Evolutionary conservation across 768 basidiomycete species (phyloP).

Genomic region (Leccinum uliginosum): DNA sequence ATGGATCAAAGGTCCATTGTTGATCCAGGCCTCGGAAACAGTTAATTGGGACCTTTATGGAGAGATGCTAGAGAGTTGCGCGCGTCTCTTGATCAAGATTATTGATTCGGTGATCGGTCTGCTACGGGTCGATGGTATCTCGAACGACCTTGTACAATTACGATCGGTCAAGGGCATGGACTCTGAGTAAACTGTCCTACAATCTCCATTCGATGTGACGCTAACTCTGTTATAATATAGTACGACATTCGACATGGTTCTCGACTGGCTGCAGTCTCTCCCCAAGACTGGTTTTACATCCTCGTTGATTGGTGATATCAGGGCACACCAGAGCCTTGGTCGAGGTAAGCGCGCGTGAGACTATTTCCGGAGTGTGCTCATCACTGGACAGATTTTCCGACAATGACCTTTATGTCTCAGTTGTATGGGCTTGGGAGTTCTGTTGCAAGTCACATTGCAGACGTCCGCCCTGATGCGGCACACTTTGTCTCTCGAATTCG

Average conservation of each 20-base stretch:
- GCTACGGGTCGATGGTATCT: conserved; percentile 21
- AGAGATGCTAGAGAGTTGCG: conserved; percentile 38
- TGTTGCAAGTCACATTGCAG: conserved; percentile 21
- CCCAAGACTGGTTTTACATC: conserved; percentile 13
- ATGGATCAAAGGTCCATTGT: not conserved
- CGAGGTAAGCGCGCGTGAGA: conserved; percentile 18
- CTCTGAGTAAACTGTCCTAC: conserved; percentile 35
- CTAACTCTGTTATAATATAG: conserved; percentile 19
- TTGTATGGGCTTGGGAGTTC: conserved; percentile 40
- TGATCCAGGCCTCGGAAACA: conserved; percentile 21
- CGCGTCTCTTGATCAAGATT: conserved; percentile 39
- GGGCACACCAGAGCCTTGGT: conserved; percentile 22
- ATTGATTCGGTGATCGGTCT: conserved; percentile 28
- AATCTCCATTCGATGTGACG: not conserved
- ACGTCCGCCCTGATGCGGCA: conserved; percentile 4
- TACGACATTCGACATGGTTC: conserved; percentile 20
- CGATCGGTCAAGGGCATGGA: conserved; percentile 31
- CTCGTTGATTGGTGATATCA: conserved; percentile 22
- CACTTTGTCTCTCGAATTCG: conserved; percentile 14
- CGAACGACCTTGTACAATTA: conserved; percentile 34
- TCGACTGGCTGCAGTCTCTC: conserved; percentile 24
- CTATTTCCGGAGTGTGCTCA: not conserved
- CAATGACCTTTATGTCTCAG: conserved; percentile 46
- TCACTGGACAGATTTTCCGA: conserved; percentile 28
- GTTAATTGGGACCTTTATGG: conserved; percentile 57